phyloP scores from a whole-genome alignment of 495 filamentous ascomycete genomes.

The Parmelia sp. region DNA sequence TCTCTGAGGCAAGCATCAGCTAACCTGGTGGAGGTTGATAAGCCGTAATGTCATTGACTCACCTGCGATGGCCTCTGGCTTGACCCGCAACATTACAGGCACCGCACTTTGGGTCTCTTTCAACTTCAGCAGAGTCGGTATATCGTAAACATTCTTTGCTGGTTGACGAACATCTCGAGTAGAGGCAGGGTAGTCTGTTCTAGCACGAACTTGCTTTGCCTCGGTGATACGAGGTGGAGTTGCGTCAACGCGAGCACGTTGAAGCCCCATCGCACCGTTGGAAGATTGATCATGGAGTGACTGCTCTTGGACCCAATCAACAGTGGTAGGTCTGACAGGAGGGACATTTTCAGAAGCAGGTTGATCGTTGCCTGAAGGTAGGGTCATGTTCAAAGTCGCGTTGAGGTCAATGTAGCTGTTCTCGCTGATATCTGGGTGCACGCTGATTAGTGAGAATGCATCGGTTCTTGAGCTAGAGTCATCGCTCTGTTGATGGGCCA shows the following conservation, averaged over 20 bases:
- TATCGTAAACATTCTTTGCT: conserved; percentile 13
- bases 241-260: not conserved
- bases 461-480: conserved; percentile 1
- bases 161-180: not conserved
- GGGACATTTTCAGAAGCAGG: not conserved
- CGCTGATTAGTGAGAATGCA: conserved; percentile 3
- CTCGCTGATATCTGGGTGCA: not conserved
- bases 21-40: not conserved
- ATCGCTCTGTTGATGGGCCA: not conserved
- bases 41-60: not conserved
- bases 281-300: conserved; percentile 6
- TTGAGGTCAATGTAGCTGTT: not conserved
- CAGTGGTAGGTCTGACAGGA: not conserved
- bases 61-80: conserved; percentile 24
- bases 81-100: conserved; percentile 21
- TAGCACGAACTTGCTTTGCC: not conserved
- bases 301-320: not conserved
- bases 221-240: not conserved
- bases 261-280: not conserved
- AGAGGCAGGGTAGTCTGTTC: not conserved
- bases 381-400: not conserved
- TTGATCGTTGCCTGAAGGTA: not conserved
- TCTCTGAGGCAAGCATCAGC: conserved; percentile 14
- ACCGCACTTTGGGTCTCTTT: conserved; percentile 15
- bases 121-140: conserved; percentile 18